These are phyloP conservation scores for Aspergillus leporis DNA, from an alignment of 495 filamentous ascomycete genomes.

Conservation along the genomic window DNA sequence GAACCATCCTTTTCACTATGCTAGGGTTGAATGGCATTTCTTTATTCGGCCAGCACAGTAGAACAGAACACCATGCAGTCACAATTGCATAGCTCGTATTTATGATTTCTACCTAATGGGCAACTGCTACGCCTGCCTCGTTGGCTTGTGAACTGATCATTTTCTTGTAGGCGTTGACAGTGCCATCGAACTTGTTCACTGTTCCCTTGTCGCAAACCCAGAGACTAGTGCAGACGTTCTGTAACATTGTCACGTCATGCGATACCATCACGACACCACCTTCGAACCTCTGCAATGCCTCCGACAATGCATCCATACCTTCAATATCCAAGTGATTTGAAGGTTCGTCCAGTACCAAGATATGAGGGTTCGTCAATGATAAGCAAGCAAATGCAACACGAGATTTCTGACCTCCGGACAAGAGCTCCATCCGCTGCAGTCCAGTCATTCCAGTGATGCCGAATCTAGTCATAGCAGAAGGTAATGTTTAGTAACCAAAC, in stretches of 20 bases:
- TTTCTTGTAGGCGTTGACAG: constrained; percentile 97
- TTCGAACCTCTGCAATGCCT: constrained; percentile 81
- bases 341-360: constrained; percentile 96
- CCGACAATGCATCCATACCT: constrained; percentile 93
- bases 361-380: constrained; percentile 90
- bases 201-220: constrained; percentile 97
- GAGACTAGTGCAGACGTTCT: constrained; percentile 88
- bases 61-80: neutral
- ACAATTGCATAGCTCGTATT: neutral
- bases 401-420: constrained; percentile 98
- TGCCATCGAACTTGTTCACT: constrained; percentile 94
- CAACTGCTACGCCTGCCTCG: constrained; percentile 70
- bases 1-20: too few species aligned
- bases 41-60: neutral
- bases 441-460: constrained; percentile 98
- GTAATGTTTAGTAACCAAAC: constrained; percentile 11
- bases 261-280: constrained; percentile 98
- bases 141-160: constrained; percentile 89
- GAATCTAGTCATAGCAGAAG: constrained; percentile 51
- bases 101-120: constrained; percentile 28
- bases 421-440: constrained; percentile 89
- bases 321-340: constrained; percentile 99
- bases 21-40: neutral
- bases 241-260: constrained; percentile 98
- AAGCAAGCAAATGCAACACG: constrained; percentile 96